These are phyloP conservation scores for Phlyctochytrium planicorne DNA, from an alignment of 192 early-diverging fungal species.

Conservation along the genomic window DNA sequence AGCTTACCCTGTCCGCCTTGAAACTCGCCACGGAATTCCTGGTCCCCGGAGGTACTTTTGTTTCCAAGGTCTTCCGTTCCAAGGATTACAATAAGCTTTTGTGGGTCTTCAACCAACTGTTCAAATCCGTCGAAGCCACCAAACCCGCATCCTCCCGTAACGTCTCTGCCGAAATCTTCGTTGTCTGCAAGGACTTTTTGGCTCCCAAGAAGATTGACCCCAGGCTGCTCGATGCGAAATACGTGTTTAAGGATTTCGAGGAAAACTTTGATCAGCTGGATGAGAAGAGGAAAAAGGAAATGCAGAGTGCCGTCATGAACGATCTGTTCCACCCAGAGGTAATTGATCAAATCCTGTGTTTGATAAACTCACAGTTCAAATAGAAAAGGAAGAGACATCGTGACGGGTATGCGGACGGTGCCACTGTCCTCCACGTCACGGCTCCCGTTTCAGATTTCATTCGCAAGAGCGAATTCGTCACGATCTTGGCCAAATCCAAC, in stretches of 20 bases:
- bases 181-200: slow-evolving; percentile 90
- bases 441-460: slow-evolving; percentile 80
- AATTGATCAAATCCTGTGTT: slow-evolving; percentile 3
- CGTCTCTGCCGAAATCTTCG: slow-evolving; percentile 99
- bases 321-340: slow-evolving; percentile 90
- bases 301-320: slow-evolving; percentile 48
- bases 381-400: slow-evolving; percentile 83
- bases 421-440: slow-evolving; percentile 82
- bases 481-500: slow-evolving; percentile 75
- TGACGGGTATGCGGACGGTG: slow-evolving; percentile 96
- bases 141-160: slow-evolving; percentile 97
- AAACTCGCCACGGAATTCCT: slow-evolving; percentile 95
- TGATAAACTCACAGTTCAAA: not conserved
- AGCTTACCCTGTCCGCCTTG: slow-evolving; percentile 86
- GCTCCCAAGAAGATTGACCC: slow-evolving; percentile 96
- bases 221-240: slow-evolving; percentile 85
- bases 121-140: slow-evolving; percentile 95
- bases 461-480: slow-evolving; percentile 71
- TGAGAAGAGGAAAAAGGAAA: slow-evolving; percentile 53
- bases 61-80: slow-evolving; percentile 98
- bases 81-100: slow-evolving; percentile 99
- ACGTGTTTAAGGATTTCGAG: slow-evolving; percentile 92
- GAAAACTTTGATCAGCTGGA: slow-evolving; percentile 48
- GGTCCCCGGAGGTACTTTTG: slow-evolving; percentile 87
- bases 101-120: slow-evolving; percentile 98